These are phyloP conservation scores for Yamadazyma akitaensis DNA, from an alignment of 805 yeast species.

Conservation along the genomic window DNA sequence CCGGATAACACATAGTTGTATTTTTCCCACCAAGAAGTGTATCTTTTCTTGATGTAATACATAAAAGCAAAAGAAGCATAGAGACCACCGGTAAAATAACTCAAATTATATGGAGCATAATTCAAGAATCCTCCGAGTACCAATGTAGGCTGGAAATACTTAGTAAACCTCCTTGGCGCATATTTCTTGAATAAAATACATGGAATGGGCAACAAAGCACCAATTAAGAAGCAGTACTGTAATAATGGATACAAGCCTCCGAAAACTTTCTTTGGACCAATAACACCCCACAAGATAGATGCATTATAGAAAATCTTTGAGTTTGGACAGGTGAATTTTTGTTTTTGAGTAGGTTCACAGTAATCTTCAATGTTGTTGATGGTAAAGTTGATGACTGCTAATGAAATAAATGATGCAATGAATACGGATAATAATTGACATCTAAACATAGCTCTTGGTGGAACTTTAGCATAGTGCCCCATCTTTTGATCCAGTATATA, in stretches of 20 bases:
- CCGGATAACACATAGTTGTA: slow-evolving; percentile 32
- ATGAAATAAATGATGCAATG: slow-evolving; percentile 22
- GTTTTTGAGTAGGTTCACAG: slow-evolving; percentile 42
- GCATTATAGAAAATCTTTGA: slow-evolving; percentile 45
- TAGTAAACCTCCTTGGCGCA: slow-evolving; percentile 19
- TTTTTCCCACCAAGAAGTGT: slow-evolving; percentile 33
- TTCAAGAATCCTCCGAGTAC: slow-evolving; percentile 30
- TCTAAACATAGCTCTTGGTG: slow-evolving; percentile 57
- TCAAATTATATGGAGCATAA: slow-evolving; percentile 32
- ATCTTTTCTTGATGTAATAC: slow-evolving; percentile 26
- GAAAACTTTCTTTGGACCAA: slow-evolving; percentile 46
- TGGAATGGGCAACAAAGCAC: slow-evolving; percentile 24
- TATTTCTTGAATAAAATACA: slow-evolving; percentile 21
- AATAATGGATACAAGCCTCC: slow-evolving; percentile 31
- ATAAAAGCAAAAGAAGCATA: slow-evolving; percentile 26
- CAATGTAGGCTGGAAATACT: slow-evolving; percentile 32
- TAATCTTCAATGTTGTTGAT: slow-evolving; percentile 25
- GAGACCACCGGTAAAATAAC: slow-evolving; percentile 28
- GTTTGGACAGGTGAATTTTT: slow-evolving; percentile 40
- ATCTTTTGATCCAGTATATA: slow-evolving; percentile 56
- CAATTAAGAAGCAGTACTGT: slow-evolving; percentile 34
- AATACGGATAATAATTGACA: slow-evolving; percentile 25
- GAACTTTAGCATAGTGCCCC: slow-evolving; percentile 59
- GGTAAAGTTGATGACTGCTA: slow-evolving; percentile 28
- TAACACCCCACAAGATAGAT: slow-evolving; percentile 61